Evolutionary conservation across 2,329 filamentous ascomycete genomes (phyloP).

Genomic region (Colletotrichum tropicicola): DNA sequence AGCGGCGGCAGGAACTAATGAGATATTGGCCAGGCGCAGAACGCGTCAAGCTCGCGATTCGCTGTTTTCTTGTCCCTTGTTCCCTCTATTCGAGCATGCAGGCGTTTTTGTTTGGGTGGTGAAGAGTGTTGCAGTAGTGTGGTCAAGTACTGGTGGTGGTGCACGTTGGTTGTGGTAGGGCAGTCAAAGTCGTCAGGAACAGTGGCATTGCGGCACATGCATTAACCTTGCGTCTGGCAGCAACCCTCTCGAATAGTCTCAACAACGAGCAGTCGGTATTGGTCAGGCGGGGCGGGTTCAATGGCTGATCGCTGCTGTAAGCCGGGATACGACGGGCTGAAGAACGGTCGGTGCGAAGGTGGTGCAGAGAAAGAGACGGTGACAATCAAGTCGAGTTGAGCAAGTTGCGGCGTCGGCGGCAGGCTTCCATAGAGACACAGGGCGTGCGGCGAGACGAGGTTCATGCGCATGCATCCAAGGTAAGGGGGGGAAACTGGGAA

Average conservation of each 20-base stretch:
- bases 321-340: slow-evolving; percentile 20
- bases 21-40: not conserved
- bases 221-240: slow-evolving; percentile 29
- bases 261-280: slow-evolving; percentile 11
- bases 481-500: slow-evolving; percentile 27
- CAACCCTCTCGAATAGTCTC: slow-evolving; percentile 17
- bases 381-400: slow-evolving; percentile 15
- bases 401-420: slow-evolving; percentile 3
- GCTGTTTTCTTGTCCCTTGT: not conserved
- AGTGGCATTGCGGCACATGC: slow-evolving; percentile 31
- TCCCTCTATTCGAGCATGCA: slow-evolving; percentile 22
- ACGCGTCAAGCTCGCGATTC: not conserved
- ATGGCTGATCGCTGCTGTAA: slow-evolving; percentile 14
- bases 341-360: slow-evolving; percentile 26
- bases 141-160: slow-evolving; percentile 21
- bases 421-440: slow-evolving; percentile 18
- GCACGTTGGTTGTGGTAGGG: slow-evolving; percentile 18
- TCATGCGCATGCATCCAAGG: slow-evolving; percentile 25
- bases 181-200: slow-evolving; percentile 26
- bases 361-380: slow-evolving; percentile 7
- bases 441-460: slow-evolving; percentile 19
- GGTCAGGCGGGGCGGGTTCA: slow-evolving; percentile 15
- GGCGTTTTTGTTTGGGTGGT: not conserved
- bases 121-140: slow-evolving; percentile 31
- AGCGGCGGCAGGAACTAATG: slow-evolving; percentile 15